Percentiles rank a stretch among this genome's conserved stretches.
These are phyloP conservation scores for Neurospora intermedia DNA, from an alignment of 495 filamentous ascomycete genomes.

Conservation along the genomic window DNA sequence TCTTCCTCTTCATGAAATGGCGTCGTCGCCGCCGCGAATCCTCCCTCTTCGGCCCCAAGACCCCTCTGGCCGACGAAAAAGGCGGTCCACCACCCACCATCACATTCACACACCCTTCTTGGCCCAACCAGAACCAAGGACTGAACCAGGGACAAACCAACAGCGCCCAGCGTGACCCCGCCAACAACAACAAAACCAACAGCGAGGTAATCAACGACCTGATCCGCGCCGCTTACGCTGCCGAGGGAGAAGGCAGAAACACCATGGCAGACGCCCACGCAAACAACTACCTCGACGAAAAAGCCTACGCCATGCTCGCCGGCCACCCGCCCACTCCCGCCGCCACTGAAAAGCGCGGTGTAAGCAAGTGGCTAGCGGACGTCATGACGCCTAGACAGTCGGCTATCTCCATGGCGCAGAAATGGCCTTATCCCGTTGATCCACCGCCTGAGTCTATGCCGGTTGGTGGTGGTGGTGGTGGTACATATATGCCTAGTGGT, in stretches of 20 bases:
- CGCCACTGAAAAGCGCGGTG: not conserved
- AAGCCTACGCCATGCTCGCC: not conserved
- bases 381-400: not conserved
- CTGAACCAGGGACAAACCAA: constrained; percentile 13
- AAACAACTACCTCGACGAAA: not conserved
- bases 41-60: not conserved
- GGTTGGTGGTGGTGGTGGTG: too few species aligned
- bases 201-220: not conserved
- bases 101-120: not conserved
- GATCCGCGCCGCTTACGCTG: not conserved
- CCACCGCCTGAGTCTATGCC: not conserved
- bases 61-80: not conserved
- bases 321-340: not conserved
- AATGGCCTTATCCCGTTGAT: not conserved
- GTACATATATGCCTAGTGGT: not conserved
- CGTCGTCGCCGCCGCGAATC: not conserved
- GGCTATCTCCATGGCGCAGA: not conserved
- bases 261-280: not conserved
- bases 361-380: not conserved
- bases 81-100: not conserved
- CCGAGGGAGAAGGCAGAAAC: not conserved
- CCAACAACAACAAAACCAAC: not conserved
- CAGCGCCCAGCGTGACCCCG: constrained; percentile 6
- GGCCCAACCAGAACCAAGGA: constrained; percentile 28
- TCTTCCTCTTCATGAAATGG: not conserved